phyloP scores from a whole-genome alignment of 129 eudicot species.

The Arctium minus region DNA sequence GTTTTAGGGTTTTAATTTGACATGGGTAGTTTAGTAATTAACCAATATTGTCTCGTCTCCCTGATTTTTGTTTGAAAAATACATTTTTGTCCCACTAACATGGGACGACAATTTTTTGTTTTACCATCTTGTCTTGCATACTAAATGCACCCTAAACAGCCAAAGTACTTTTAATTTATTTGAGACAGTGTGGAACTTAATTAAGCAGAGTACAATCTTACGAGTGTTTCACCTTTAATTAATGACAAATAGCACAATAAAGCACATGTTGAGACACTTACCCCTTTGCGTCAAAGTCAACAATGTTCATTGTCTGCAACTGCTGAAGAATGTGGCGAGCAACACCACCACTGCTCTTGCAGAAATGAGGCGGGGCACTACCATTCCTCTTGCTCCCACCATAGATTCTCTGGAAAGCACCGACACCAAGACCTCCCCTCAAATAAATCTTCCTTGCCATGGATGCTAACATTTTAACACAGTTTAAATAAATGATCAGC shows the following conservation, averaged over 20 bases:
- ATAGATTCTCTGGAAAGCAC: constrained; percentile 49
- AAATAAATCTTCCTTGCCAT: constrained; percentile 61
- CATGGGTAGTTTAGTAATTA: too few species aligned
- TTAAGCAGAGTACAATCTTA: not conserved
- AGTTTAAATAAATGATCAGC: not conserved
- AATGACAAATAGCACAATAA: not conserved
- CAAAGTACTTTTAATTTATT: too few species aligned
- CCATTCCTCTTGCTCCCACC: constrained; percentile 66
- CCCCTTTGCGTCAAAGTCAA: constrained; percentile 56
- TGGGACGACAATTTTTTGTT: too few species aligned
- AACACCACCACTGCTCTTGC: constrained; percentile 56
- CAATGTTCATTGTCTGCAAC: constrained; percentile 48
- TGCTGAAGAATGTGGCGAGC: constrained; percentile 62
- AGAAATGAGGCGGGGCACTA: constrained; percentile 52
- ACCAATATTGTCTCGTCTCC: not conserved
- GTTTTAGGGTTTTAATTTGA: too few species aligned
- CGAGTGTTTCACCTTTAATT: not conserved
- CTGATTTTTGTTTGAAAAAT: not conserved
- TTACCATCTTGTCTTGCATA: too few species aligned
- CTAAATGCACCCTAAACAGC: too few species aligned
- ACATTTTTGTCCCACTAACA: not conserved
- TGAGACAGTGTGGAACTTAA: too few species aligned
- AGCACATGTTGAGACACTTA: constrained; percentile 8
- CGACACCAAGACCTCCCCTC: constrained; percentile 59
- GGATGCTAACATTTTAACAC: constrained; percentile 31